Evolutionary conservation across 2,329 filamentous ascomycete species (phyloP).

Genomic region (Plectosphaerella cucumerina): DNA sequence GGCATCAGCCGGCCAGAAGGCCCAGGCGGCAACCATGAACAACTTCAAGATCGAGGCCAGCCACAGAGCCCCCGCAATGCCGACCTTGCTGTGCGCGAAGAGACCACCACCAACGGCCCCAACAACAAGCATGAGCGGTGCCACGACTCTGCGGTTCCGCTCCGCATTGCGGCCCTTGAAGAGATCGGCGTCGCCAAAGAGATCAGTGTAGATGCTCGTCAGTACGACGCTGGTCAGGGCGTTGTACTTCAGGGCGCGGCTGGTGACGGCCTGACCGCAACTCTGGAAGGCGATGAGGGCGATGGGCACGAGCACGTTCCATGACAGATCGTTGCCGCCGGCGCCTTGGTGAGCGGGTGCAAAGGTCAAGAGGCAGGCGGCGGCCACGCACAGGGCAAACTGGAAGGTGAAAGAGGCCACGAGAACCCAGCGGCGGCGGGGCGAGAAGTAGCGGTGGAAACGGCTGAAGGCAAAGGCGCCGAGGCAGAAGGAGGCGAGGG

Average conservation of each 20-base stretch:
- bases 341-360: conserved; percentile 32
- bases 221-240: conserved; percentile 74
- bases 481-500: conserved; percentile 65
- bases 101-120: conserved; percentile 48
- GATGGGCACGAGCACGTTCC: conserved; percentile 62
- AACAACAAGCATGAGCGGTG: conserved; percentile 42
- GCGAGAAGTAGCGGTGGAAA: conserved; percentile 61
- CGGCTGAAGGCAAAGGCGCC: conserved; percentile 69
- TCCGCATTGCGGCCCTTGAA: conserved; percentile 41
- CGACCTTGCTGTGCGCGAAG: conserved; percentile 41
- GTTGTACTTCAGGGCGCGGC: conserved; percentile 63
- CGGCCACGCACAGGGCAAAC: conserved; percentile 41
- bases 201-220: conserved; percentile 77
- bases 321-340: conserved; percentile 40
- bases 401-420: conserved; percentile 54
- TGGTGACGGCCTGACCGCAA: conserved; percentile 73
- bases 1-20: conserved; percentile 52
- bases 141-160: conserved; percentile 45
- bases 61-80: conserved; percentile 54
- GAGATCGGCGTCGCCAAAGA: conserved; percentile 62
- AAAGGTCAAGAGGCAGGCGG: conserved; percentile 36
- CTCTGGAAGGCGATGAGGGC: conserved; percentile 71
- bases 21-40: conserved; percentile 52
- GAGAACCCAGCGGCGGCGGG: conserved; percentile 62
- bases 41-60: conserved; percentile 54